These are phyloP conservation scores for Stephania cephalantha DNA, from an alignment of 164 flowering plant species.

Conservation along the genomic window DNA sequence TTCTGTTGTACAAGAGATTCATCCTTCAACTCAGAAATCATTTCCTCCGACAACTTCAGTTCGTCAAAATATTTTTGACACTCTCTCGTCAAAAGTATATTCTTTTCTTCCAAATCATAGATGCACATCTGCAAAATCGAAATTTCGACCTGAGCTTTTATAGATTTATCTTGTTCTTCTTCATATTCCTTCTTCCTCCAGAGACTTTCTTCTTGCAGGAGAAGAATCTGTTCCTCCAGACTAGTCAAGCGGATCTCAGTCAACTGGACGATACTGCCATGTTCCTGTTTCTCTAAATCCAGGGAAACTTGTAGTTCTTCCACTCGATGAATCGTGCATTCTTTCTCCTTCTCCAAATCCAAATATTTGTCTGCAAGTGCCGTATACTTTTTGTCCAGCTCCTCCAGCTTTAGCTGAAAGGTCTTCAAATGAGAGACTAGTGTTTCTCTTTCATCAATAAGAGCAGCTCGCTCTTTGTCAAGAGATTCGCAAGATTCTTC, in stretches of 20 bases:
- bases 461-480: constrained; percentile 46
- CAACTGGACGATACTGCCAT: constrained; percentile 26
- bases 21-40: constrained; percentile 56
- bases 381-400: constrained; percentile 44
- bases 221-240: constrained; percentile 45
- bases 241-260: constrained; percentile 40
- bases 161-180: constrained; percentile 58
- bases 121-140: constrained; percentile 61
- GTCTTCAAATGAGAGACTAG: constrained; percentile 46
- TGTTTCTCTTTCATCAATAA: constrained; percentile 42
- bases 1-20: constrained; percentile 65
- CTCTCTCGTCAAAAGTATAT: constrained; percentile 42
- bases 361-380: constrained; percentile 49
- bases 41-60: constrained; percentile 45
- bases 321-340: constrained; percentile 34
- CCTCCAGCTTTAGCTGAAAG: constrained; percentile 42
- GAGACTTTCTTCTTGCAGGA: constrained; percentile 50
- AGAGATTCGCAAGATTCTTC: constrained; percentile 66
- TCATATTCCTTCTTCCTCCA: constrained; percentile 52
- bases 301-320: constrained; percentile 50
- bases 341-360: constrained; percentile 57
- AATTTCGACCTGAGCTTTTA: constrained; percentile 71
- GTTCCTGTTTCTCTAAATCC: constrained; percentile 54
- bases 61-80: constrained; percentile 63
- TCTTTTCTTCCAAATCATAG: constrained; percentile 63